phyloP scores from a whole-genome alignment of 2,329 filamentous ascomycete genomes.

The Colletotrichum scovillei region DNA sequence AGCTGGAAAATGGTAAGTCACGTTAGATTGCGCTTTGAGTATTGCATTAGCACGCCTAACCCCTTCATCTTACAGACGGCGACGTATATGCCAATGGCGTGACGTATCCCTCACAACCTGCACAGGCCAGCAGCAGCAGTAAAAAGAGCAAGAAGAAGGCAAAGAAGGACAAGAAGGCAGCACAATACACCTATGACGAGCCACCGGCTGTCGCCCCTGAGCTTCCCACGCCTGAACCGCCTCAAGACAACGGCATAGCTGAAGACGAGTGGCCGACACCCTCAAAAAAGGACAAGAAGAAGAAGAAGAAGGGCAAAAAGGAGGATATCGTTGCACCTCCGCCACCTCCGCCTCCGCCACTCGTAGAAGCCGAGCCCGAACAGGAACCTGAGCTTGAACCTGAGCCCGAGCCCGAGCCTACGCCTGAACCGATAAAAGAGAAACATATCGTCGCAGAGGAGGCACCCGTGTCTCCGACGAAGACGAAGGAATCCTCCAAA shows the following conservation, averaged over 20 bases:
- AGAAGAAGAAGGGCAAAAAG: constrained; percentile 29
- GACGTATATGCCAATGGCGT: constrained; percentile 31
- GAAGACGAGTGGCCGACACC: constrained; percentile 33
- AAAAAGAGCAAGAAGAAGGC: constrained; percentile 38
- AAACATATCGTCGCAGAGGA: background rate
- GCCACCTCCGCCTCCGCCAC: constrained; percentile 2
- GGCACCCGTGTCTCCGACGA: background rate
- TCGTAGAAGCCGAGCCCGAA: constrained; percentile 5
- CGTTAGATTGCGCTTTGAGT: background rate
- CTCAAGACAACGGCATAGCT: constrained; percentile 1
- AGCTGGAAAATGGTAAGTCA: constrained; percentile 39
- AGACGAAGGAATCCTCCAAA: constrained; percentile 24
- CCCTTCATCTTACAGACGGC: constrained; percentile 6
- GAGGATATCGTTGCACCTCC: constrained; percentile 1
- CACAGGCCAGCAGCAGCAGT: constrained; percentile 5
- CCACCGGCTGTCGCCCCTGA: background rate
- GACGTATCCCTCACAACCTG: constrained; percentile 23
- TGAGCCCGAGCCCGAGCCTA: background rate
- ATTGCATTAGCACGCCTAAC: background rate
- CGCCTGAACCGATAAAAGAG: constrained; percentile 12
- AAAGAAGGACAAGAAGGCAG: constrained; percentile 35
- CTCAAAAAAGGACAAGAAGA: constrained; percentile 34
- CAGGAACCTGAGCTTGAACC: constrained; percentile 8
- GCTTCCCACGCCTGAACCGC: constrained; percentile 6
- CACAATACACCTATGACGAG: constrained; percentile 9